Conservation (phyloP, 2,329 filamentous ascomycete species). For the Grosmannia serpens region DNA sequence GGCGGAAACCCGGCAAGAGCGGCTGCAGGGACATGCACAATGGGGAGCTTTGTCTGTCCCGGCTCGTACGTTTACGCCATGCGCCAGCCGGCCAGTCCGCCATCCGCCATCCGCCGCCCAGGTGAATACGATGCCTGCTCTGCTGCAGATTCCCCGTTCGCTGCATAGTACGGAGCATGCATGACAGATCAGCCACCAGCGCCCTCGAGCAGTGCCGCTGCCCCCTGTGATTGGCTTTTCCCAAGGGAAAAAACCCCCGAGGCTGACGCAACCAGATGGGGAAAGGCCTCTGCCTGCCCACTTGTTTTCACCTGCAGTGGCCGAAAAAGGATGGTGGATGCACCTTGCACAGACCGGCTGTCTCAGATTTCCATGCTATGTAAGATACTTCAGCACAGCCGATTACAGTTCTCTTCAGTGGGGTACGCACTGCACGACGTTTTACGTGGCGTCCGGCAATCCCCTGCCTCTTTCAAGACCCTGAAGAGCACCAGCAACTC, state of each 20-base stretch:
- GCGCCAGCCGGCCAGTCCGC: not conserved
- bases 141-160: too few species aligned
- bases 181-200: not conserved
- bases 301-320: not conserved
- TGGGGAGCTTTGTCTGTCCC: not conserved
- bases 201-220: not conserved
- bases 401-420: not conserved
- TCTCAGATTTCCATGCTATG: not conserved
- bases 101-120: too few species aligned
- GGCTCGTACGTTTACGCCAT: not conserved
- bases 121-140: not conserved
- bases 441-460: not conserved
- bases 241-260: not conserved
- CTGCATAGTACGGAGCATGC: not conserved
- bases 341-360: not conserved
- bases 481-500: not conserved
- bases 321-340: not conserved
- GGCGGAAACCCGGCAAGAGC: not conserved
- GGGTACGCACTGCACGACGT: not conserved
- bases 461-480: not conserved
- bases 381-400: not conserved
- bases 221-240: not conserved
- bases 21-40: not conserved
- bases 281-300: not conserved
- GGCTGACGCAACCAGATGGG: not conserved